Evolutionary conservation across 805 yeast genomes (phyloP).

Genomic region (Barnettozyma pratensis): DNA sequence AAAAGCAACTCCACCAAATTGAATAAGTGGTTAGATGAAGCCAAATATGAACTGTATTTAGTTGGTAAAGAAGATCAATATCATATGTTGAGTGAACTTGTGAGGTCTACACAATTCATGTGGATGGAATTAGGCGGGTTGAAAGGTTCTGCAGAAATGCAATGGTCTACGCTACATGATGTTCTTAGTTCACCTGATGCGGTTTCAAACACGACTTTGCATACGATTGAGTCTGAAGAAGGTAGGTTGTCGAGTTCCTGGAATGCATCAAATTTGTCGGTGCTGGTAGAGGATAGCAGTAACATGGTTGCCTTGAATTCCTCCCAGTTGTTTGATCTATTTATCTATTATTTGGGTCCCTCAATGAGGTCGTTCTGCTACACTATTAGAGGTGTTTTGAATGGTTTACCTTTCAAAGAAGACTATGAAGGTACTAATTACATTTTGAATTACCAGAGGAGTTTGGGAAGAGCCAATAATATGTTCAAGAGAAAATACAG

Average conservation of each 20-base stretch:
- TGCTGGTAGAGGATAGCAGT: conserved; percentile 5
- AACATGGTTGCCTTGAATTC: conserved; percentile 21
- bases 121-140: conserved; percentile 61
- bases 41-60: conserved; percentile 53
- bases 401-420: conserved; percentile 51
- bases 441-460: conserved; percentile 39
- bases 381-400: conserved; percentile 57
- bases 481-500: conserved; percentile 53
- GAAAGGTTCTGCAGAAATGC: conserved; percentile 63
- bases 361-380: conserved; percentile 61
- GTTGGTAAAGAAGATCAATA: conserved; percentile 55
- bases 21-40: conserved; percentile 44
- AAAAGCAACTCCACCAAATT: conserved; percentile 37
- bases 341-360: conserved; percentile 67
- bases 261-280: neutral
- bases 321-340: conserved; percentile 53
- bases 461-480: conserved; percentile 46
- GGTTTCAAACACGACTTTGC: neutral
- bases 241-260: neutral
- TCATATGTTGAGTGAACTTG: conserved; percentile 38
- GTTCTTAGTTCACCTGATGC: neutral
- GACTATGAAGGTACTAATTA: conserved; percentile 29
- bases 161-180: conserved; percentile 46
- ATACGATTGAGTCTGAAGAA: conserved; percentile 5
- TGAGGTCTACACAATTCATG: conserved; percentile 46